Evolutionary conservation across 768 basidiomycete genomes (phyloP), one percentile per base, ranked within the genome.

Genomic region (Paxillus ammoniavirescens): DNA sequence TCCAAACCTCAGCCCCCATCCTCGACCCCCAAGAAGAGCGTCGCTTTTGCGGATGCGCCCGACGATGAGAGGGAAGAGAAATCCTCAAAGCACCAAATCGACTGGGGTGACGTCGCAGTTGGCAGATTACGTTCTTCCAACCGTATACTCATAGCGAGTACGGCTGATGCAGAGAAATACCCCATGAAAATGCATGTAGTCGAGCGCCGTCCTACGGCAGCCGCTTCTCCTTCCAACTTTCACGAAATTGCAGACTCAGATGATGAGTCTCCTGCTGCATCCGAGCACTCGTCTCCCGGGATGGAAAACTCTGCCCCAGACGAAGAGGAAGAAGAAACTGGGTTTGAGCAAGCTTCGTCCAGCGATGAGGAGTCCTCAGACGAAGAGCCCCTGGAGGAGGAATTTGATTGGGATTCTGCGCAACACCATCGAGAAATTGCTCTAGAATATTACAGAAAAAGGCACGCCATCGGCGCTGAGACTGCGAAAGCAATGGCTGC

Each of bases 341-440:
- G 30, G 47, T 55, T 42, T 13, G 46, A 60, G 36, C 52, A 50
- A 7, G 15, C 55, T 52, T 64, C 60, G 18, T 61, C 56, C 17
- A 59, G 54, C 28, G 68, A 70, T 30, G 64, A 63, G 17, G 64
- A 61, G 13, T 69, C 66, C 6, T 55, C 55, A 17, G 68, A 71
- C 14, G 76, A 77, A n/a, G 78, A 73, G 26, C 70, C 71, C 2
- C 54, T 72, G 45, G 74, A 78, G 46, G 80, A 84, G 40, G 79
- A 77, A 40, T 73, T 77, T 23, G 84, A 89, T 60, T 70, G 83
- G 31, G 82, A 89, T 58, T 75, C 73, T 46, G 85, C 81, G 21
- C 80, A 75, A 48, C 86, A 87, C 60, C 86, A 90, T 58, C 83
- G 88, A 28, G 89, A 91, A 65, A 78, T 91, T 58, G 83, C 85